phyloP scores from a whole-genome alignment of 371 early-diverging fungal species.

The Lichtheimia ramosa region DNA sequence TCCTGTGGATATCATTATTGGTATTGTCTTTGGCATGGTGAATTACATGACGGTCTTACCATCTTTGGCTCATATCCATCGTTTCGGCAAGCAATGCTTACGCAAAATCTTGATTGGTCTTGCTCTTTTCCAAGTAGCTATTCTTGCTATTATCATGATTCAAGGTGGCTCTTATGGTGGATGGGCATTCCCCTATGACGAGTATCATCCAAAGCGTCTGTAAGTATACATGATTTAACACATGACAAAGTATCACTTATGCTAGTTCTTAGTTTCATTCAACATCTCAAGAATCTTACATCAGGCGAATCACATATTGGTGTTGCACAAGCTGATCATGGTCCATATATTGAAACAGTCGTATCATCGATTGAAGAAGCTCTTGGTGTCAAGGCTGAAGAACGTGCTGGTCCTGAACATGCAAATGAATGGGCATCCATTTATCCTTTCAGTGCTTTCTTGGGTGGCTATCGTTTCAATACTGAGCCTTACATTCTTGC shows the following conservation, averaged over 20 bases:
- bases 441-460: conserved; percentile 70
- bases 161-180: conserved; percentile 32
- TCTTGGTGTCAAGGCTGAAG: conserved; percentile 35
- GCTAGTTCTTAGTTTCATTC: conserved; percentile 45
- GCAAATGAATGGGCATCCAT: conserved; percentile 65
- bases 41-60: conserved; percentile 50
- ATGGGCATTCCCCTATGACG: conserved; percentile 59
- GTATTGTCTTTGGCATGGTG: conserved; percentile 59
- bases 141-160: conserved; percentile 40
- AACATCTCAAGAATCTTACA: conserved; percentile 66
- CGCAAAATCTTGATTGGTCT: conserved; percentile 35
- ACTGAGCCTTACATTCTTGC: conserved; percentile 49
- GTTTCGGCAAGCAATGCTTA: conserved; percentile 46
- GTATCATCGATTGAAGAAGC: conserved; percentile 42
- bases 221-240: conserved; percentile 12
- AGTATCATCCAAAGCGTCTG: conserved; percentile 66
- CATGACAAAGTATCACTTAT: too few species aligned
- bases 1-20: conserved; percentile 70
- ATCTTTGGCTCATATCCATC: conserved; percentile 57
- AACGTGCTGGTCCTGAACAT: conserved; percentile 28
- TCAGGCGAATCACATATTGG: conserved; percentile 59
- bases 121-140: conserved; percentile 32
- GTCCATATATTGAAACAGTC: conserved; percentile 52
- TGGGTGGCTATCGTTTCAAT: conserved; percentile 64
- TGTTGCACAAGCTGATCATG: conserved; percentile 67